Conservation (phyloP, 2,329 filamentous ascomycete genomes). For the Exophiala oligosperma region DNA sequence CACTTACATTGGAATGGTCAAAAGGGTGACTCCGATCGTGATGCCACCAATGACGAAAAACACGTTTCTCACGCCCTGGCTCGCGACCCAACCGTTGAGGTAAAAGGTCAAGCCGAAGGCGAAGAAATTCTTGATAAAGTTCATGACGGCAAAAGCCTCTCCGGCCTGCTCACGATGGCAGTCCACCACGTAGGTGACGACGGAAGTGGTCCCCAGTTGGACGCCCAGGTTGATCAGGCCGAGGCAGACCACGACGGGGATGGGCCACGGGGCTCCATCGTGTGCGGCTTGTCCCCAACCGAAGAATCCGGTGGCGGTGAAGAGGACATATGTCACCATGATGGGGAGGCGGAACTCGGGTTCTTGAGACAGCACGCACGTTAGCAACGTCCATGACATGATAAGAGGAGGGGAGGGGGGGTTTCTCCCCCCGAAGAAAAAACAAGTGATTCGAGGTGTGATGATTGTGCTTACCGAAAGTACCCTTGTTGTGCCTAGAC, state of each 20-base stretch:
- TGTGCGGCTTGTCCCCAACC: slow-evolving; percentile 36
- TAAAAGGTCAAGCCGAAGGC: slow-evolving; percentile 42
- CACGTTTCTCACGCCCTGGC: slow-evolving; percentile 38
- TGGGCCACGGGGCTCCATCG: slow-evolving; percentile 33
- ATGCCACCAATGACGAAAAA: slow-evolving; percentile 42
- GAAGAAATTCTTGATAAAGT: slow-evolving; percentile 43
- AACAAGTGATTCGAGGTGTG: neutral
- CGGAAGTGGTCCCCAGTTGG: slow-evolving; percentile 40
- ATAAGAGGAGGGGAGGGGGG: too few relatives aligned
- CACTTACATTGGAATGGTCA: slow-evolving; percentile 37
- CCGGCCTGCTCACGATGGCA: slow-evolving; percentile 41
- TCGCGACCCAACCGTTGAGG: slow-evolving; percentile 41
- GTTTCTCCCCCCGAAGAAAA: neutral
- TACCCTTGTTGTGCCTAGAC: slow-evolving; percentile 38
- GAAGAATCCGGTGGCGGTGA: slow-evolving; percentile 42
- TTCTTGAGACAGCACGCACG: slow-evolving; percentile 23
- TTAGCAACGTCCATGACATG: too few relatives aligned
- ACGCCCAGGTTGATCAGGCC: slow-evolving; percentile 39
- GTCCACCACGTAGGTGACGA: slow-evolving; percentile 42
- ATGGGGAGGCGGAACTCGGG: slow-evolving; percentile 43
- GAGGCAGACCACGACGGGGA: slow-evolving; percentile 40
- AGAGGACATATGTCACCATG: slow-evolving; percentile 37
- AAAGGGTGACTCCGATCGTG: slow-evolving; percentile 34
- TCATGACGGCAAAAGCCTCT: slow-evolving; percentile 42
- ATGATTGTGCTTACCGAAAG: slow-evolving; percentile 27